phyloP scores from a whole-genome alignment of 1,284 basidiomycete species.

The Cutaneotrichosporon cavernicola region DNA sequence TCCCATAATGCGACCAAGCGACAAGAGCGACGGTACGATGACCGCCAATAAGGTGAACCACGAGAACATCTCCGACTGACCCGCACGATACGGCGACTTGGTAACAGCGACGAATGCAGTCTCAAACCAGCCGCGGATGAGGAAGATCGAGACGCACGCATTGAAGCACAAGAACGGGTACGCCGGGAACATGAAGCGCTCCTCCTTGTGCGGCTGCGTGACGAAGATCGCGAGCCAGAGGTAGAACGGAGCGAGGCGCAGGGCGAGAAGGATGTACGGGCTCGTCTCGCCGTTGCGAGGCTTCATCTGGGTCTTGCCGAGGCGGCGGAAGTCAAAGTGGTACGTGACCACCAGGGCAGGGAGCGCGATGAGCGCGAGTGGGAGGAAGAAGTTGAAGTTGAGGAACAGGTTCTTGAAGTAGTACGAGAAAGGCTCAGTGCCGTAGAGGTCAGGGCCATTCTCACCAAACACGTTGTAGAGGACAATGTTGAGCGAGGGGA shows the following conservation, averaged over 20 bases:
- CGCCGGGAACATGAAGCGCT: conserved; percentile 94
- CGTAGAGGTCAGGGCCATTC: conserved; percentile 82
- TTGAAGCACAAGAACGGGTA: conserved; percentile 93
- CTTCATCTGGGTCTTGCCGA: conserved; percentile 63
- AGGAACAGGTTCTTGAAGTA: conserved; percentile 83
- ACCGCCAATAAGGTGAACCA: conserved; percentile 71
- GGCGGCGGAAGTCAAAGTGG: conserved; percentile 69
- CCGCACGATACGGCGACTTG: conserved; percentile 81
- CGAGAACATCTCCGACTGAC: conserved; percentile 71
- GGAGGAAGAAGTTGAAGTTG: conserved; percentile 86
- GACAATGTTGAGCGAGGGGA: conserved; percentile 92
- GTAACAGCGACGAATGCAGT: conserved; percentile 69
- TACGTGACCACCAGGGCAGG: conserved; percentile 79
- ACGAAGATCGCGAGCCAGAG: conserved; percentile 80
- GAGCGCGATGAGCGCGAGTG: conserved; percentile 74
- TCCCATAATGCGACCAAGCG: conserved; percentile 74
- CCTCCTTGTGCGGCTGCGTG: conserved; percentile 90
- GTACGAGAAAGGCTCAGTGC: conserved; percentile 80
- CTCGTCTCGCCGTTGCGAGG: conserved; percentile 64
- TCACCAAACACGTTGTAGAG: conserved; percentile 80
- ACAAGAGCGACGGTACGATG: conserved; percentile 65
- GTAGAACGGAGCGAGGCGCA: conserved; percentile 82
- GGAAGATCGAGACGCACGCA: conserved; percentile 79
- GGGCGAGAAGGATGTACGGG: conserved; percentile 69
- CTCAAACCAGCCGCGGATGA: conserved; percentile 82